phyloP scores from a whole-genome alignment of 805 yeast species.

The Starmerella floricola region DNA sequence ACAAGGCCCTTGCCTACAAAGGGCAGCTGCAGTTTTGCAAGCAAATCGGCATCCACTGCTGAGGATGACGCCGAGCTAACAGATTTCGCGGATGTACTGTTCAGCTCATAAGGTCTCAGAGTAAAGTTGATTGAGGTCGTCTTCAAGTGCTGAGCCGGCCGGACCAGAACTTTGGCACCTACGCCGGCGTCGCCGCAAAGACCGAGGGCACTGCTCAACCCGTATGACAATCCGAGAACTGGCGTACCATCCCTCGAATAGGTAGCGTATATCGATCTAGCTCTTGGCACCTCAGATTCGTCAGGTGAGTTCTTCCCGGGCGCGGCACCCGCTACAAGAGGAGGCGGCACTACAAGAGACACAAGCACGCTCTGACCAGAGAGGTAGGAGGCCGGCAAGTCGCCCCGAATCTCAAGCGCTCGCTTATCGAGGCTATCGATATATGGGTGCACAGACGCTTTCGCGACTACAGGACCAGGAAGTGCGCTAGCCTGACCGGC shows the following conservation, averaged over 20 bases:
- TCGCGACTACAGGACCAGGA: neutral
- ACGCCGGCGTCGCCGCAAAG: slow-evolving; percentile 40
- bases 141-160: slow-evolving; percentile 33
- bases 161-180: slow-evolving; percentile 37
- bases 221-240: slow-evolving; percentile 32
- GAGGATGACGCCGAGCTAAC: neutral
- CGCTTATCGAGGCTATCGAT: slow-evolving; percentile 7
- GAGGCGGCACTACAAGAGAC: slow-evolving; percentile 10
- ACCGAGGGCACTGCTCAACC: slow-evolving; percentile 46
- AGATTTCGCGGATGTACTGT: slow-evolving; percentile 1
- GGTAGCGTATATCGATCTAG: slow-evolving; percentile 40
- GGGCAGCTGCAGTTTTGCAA: slow-evolving; percentile 14
- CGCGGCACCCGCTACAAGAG: no score
- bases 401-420: slow-evolving; percentile 12
- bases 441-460: slow-evolving; percentile 14
- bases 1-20: slow-evolving; percentile 16
- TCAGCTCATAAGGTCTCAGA: slow-evolving; percentile 42
- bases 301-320: no score
- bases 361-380: slow-evolving; percentile 4
- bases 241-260: slow-evolving; percentile 34
- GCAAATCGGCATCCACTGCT: no score
- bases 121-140: slow-evolving; percentile 30
- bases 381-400: neutral
- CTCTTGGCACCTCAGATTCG: slow-evolving; percentile 20
- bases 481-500: neutral